phyloP scores from a whole-genome alignment of 2,329 filamentous ascomycete genomes.

The Aquanectria penicillioides region DNA sequence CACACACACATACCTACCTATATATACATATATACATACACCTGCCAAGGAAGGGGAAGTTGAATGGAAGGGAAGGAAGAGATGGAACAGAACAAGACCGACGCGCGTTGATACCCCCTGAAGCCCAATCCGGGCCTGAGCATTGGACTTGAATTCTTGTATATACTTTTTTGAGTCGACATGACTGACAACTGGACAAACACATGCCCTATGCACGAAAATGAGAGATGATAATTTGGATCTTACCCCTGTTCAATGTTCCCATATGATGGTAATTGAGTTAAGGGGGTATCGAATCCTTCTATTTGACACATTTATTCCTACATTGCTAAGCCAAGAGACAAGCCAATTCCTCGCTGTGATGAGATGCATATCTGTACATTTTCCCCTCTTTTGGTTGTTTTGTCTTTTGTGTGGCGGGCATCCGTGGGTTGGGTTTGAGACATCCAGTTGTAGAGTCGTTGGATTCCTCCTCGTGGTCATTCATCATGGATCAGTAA shows the following conservation, averaged over 20 bases:
- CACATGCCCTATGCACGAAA: not conserved
- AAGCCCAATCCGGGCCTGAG: constrained; percentile 24
- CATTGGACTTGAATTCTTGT: constrained; percentile 26
- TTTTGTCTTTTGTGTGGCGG: too few relatives aligned
- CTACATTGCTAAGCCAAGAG: constrained; percentile 2
- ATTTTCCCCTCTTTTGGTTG: constrained; percentile 11
- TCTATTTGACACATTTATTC: constrained; percentile 15
- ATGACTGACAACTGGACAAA: not conserved
- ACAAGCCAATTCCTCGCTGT: not conserved
- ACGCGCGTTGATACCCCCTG: constrained; percentile 44
- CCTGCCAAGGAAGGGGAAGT: not conserved
- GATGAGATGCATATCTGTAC: constrained; percentile 8
- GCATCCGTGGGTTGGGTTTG: too few relatives aligned
- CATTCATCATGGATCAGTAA: too few relatives aligned
- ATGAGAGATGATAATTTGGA: constrained; percentile 24
- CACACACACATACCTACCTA: not conserved
- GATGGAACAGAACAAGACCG: constrained; percentile 14
- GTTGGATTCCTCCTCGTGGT: too few relatives aligned
- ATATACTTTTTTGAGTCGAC: constrained; percentile 23
- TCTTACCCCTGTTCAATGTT: not conserved
- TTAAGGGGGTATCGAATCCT: constrained; percentile 4
- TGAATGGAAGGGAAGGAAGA: constrained; percentile 5
- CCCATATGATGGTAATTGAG: not conserved
- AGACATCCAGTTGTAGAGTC: too few relatives aligned
- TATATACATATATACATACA: not conserved